Conservation (phyloP, 495 filamentous ascomycete species). For the Lasiosphaeria miniovina region DNA sequence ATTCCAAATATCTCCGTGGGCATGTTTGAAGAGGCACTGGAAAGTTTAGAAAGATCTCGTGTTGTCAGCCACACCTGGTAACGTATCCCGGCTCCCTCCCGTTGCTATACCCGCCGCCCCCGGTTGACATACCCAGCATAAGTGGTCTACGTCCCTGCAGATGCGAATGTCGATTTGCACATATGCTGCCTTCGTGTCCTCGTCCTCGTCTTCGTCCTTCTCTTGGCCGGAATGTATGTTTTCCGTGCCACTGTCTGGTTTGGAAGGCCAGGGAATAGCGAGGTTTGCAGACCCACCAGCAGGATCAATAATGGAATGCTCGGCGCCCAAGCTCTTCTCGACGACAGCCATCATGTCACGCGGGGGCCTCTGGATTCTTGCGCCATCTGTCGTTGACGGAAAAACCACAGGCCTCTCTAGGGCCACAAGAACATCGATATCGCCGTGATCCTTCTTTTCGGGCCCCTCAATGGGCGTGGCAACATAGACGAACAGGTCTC, state of each 20-base stretch:
- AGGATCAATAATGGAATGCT: slow-evolving; percentile 28
- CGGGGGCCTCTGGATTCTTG: background rate
- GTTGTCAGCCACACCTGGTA: background rate
- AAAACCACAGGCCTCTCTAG: slow-evolving; percentile 29
- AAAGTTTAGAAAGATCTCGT: background rate
- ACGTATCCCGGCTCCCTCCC: background rate
- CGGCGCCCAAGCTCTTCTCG: slow-evolving; percentile 30
- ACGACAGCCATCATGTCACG: slow-evolving; percentile 19
- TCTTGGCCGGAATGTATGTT: slow-evolving; percentile 5
- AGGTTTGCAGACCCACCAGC: slow-evolving; percentile 32
- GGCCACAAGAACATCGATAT: slow-evolving; percentile 58
- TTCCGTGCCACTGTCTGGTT: slow-evolving; percentile 11
- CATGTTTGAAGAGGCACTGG: slow-evolving; percentile 53
- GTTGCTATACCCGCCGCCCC: background rate
- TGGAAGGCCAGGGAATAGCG: slow-evolving; percentile 50
- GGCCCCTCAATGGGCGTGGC: slow-evolving; percentile 54
- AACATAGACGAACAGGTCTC: slow-evolving; percentile 43
- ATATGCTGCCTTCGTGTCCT: slow-evolving; percentile 28
- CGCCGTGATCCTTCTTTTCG: slow-evolving; percentile 53
- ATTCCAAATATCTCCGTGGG: slow-evolving; percentile 66
- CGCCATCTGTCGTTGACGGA: slow-evolving; percentile 6
- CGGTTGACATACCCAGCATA: slow-evolving; percentile 48
- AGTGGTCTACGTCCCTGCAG: slow-evolving; percentile 38
- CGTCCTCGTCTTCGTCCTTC: background rate
- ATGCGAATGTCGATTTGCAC: slow-evolving; percentile 65